Evolutionary conservation across 495 filamentous ascomycete species (phyloP).

Genomic region (Neurospora sp.): DNA sequence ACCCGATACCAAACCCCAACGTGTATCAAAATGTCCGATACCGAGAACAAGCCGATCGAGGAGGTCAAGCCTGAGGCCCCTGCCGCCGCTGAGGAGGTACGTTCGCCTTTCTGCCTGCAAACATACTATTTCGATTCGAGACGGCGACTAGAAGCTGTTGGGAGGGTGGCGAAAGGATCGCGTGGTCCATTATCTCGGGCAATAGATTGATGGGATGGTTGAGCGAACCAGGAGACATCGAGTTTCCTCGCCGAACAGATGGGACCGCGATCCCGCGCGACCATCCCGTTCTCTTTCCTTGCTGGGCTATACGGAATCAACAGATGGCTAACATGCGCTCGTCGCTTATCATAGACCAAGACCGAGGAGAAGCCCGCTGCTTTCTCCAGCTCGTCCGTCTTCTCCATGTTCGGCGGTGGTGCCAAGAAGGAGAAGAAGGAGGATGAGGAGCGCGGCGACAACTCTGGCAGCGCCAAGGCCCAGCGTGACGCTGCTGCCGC

Average conservation of each 20-base stretch:
- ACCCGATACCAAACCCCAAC: background rate
- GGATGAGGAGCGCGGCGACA: slow-evolving; percentile 60
- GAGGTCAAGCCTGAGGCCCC: slow-evolving; percentile 32
- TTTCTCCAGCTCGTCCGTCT: slow-evolving; percentile 47
- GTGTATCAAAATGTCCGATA: slow-evolving; percentile 33
- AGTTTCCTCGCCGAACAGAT: background rate
- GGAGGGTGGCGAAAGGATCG: background rate
- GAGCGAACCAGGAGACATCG: background rate
- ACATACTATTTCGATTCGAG: background rate
- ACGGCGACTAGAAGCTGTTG: background rate
- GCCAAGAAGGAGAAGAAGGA: slow-evolving; percentile 77
- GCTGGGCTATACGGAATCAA: background rate
- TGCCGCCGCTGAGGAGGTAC: slow-evolving; percentile 42
- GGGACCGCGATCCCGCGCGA: background rate
- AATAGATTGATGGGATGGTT: background rate
- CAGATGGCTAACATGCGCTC: background rate
- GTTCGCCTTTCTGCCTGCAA: background rate
- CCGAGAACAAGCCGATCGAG: slow-evolving; percentile 25
- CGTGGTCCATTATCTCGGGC: background rate
- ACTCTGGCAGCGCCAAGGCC: slow-evolving; percentile 78
- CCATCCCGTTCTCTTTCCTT: background rate
- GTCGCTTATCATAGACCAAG: background rate
- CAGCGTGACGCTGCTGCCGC: slow-evolving; percentile 58
- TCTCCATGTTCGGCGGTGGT: slow-evolving; percentile 96
- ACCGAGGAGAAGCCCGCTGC: slow-evolving; percentile 22